Evolutionary conservation across 2,329 filamentous ascomycete genomes (phyloP), one percentile per base, ranked within the genome.

Genomic region (Diaporthe capsici): DNA sequence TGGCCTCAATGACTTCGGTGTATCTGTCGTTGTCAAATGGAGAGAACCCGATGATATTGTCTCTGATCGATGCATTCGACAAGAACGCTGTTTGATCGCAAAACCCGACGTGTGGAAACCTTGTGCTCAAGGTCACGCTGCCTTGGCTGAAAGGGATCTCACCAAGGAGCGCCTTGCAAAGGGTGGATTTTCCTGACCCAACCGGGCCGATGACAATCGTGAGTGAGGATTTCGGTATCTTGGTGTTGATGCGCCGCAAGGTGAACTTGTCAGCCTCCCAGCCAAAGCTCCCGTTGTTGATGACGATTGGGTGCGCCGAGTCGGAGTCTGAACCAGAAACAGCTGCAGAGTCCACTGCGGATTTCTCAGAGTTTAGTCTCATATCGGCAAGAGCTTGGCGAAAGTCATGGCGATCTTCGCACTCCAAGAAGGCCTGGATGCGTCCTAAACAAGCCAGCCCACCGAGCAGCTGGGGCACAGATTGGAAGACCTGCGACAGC

Each of bases 161-260:
- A 2, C 82, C 82, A 3, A 85, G 79, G 37, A 87, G 58, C 60
- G 82, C 76, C 78, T 84, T 75, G 78, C 83, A 82, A 0, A 86
- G 76, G 0, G 84, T 85, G 0, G 84, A 84, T 74, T 88, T 84
- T 1, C 83, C 83, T 1, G 80, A 82, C 4, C 80, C 83, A 2
- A 86, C 82, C 2, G 84, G 84, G 0, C 86, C 86, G 2, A 84
- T 78, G 1, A 87, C 77, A 0, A 86, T 78, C 0, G 81, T 85
- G 8, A 85, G 39, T 4, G 84, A 68, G 31, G 65, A 68, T 28
- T 53, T 68, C 17, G 15, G 34, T 17, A 68, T 55, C 7, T 31
- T 7, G 1, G n/a, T 28, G 31, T 53, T 53, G 31, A 68, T 51
- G 13, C 17, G 2, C 15, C 31, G 31, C 15, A 68, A 22, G 47